A percentile compares a stretch with the other conserved stretches of the same genome.
These are phyloP conservation scores for Venustampulla echinocandica DNA, from an alignment of 495 filamentous ascomycete species.

Conservation along the genomic window DNA sequence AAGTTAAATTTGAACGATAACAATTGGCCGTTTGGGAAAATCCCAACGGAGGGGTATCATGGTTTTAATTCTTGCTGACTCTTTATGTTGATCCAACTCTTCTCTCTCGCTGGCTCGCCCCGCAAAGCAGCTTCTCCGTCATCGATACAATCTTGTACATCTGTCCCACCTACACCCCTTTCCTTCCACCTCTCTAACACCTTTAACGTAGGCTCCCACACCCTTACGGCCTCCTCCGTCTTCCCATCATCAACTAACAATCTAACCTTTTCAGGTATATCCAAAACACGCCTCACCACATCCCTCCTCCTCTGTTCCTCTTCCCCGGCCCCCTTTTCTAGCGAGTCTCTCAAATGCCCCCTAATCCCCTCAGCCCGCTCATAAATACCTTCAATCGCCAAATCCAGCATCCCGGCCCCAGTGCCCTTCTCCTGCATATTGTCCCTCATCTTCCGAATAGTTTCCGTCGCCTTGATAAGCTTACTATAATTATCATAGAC, in stretches of 20 bases:
- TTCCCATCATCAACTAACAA: slow-evolving; percentile 53
- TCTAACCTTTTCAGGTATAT: slow-evolving; percentile 51
- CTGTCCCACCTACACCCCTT: slow-evolving; percentile 38
- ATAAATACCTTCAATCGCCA: slow-evolving; percentile 74
- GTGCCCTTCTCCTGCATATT: slow-evolving; percentile 69
- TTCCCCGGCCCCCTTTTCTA: slow-evolving; percentile 27
- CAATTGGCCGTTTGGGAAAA: too few species aligned
- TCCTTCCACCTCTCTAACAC: slow-evolving; percentile 44
- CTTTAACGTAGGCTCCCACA: slow-evolving; percentile 49
- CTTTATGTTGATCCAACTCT: slow-evolving; percentile 12
- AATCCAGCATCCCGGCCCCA: slow-evolving; percentile 61
- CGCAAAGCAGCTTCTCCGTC: slow-evolving; percentile 41
- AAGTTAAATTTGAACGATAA: not conserved
- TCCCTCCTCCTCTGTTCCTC: slow-evolving; percentile 45
- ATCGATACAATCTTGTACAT: slow-evolving; percentile 39
- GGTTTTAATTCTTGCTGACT: not conserved
- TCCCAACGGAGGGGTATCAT: slow-evolving; percentile 1
- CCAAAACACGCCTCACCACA: slow-evolving; percentile 64
- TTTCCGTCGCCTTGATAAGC: slow-evolving; percentile 88
- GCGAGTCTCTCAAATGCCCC: too few species aligned
- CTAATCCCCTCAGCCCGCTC: slow-evolving; percentile 62
- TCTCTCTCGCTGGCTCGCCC: slow-evolving; percentile 22
- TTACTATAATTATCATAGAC: slow-evolving; percentile 99
- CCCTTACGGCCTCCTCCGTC: slow-evolving; percentile 48
- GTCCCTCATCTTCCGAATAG: slow-evolving; percentile 74